Evolutionary conservation across 1,284 basidiomycete species (phyloP), one percentile per base, ranked within the genome.

Genomic region (Ustilago curta): DNA sequence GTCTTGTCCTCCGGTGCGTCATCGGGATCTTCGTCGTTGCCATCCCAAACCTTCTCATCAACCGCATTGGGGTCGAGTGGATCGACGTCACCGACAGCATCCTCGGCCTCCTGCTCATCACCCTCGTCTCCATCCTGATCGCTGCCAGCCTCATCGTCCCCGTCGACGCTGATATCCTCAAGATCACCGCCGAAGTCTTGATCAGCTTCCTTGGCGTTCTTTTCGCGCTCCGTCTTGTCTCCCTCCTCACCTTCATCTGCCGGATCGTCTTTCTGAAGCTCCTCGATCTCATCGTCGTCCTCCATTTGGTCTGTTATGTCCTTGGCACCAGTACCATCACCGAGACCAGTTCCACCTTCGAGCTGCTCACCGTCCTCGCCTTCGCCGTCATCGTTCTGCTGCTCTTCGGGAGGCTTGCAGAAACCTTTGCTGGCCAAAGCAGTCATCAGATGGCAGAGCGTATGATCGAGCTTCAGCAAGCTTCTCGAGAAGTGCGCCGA

Each of bases 31-130:
- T 88, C 87, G 29, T 95, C 91, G 75, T 95, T 91, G 72, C 95
- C 92, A 37, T 92, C 94, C 96, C 97, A 98, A 77, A 99, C 88
- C 87, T 98, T 98, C 86, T 99, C 96, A 82, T 99, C 96, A 11
- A 97, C 90, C 0, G 91, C 91, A 27, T 90, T 89, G 8, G 93
- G 92, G 85, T 97, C 95, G n/a, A 90, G 87, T 2, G 91, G 90
- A 85, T 97, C 94, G 44, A 97, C 88, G 67, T 95, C 89, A 29
- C 91, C 94, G 27, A 96, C 86, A 63, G 91, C 91, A 76, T 98
- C 95, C 47, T 97, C 94, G 19, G 89, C 88, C 45, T 89, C 88
- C 19, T 86, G 83, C 43, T 91, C 90, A 3, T 88, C 73, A 21
- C 59, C 69, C 2, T 89, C 88, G 0, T 87, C 86, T 2, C 88